These are phyloP conservation scores for Solanum rostratum DNA, from an alignment of 257 asterid species.

Conservation along the genomic window DNA sequence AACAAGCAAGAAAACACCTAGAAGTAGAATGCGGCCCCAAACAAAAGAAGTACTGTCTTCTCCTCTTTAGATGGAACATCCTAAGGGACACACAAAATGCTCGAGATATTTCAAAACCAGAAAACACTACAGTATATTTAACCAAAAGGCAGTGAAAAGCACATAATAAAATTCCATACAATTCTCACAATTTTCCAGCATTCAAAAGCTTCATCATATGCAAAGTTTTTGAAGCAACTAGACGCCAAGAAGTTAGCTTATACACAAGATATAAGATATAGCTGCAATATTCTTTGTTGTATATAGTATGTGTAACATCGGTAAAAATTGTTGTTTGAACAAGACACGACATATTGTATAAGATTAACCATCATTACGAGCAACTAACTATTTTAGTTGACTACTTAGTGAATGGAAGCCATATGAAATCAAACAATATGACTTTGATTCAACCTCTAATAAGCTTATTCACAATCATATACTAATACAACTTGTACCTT, in stretches of 20 bases:
- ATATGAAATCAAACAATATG: background rate
- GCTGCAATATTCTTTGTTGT: background rate
- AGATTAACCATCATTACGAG: background rate
- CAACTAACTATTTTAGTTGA: background rate
- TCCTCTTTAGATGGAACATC: background rate
- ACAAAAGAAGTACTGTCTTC: background rate
- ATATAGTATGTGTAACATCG: background rate
- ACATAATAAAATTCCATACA: background rate
- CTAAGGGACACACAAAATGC: background rate
- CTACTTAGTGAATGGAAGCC: background rate
- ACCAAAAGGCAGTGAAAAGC: background rate
- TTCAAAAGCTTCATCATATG: background rate
- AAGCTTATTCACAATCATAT: background rate
- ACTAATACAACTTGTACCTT: slow-evolving; percentile 24
- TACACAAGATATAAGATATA: background rate
- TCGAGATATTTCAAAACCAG: background rate
- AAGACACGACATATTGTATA: background rate
- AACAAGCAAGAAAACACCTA: background rate
- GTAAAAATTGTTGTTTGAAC: background rate
- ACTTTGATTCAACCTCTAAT: background rate
- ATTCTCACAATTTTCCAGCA: background rate
- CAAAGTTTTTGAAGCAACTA: background rate
- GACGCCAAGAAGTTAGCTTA: background rate
- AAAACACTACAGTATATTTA: background rate
- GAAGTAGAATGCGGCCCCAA: background rate